Conservation (phyloP, 371 early-diverging fungal species). For the Gilbertella persicaria region DNA sequence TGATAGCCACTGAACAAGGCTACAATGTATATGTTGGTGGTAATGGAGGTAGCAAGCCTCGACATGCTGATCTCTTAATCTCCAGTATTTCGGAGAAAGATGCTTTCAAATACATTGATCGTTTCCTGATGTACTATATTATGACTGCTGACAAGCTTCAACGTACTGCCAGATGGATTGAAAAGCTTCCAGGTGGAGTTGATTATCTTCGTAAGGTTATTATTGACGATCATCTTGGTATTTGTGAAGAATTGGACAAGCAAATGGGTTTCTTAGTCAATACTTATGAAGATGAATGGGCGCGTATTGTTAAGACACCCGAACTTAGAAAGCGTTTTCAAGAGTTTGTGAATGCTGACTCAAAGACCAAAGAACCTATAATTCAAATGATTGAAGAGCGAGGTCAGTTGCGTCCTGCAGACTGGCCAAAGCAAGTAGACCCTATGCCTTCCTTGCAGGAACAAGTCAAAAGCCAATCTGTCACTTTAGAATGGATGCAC, state of each 20-base stretch:
- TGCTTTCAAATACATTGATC: constrained; percentile 61
- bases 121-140: constrained; percentile 74
- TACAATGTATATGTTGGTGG: constrained; percentile 73
- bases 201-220: constrained; percentile 61
- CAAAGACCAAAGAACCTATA: constrained; percentile 25
- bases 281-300: constrained; percentile 69
- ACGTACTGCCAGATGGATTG: constrained; percentile 72
- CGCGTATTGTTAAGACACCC: constrained; percentile 60
- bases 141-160: constrained; percentile 65
- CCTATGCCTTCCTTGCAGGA: constrained; percentile 29
- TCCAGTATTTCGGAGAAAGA: constrained; percentile 55
- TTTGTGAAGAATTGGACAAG: constrained; percentile 58
- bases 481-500: constrained; percentile 23
- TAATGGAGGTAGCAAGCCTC: constrained; percentile 70
- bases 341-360: constrained; percentile 62
- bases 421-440: constrained; percentile 50
- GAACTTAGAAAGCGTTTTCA: constrained; percentile 52
- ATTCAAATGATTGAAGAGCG: constrained; percentile 64
- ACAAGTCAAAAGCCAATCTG: constrained; percentile 19
- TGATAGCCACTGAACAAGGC: constrained; percentile 73
- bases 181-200: constrained; percentile 69
- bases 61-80: constrained; percentile 64
- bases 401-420: constrained; percentile 64
- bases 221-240: constrained; percentile 64
- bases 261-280: constrained; percentile 61